Evolutionary conservation across 306 rosid genomes (phyloP).

Genomic region (Aeschynomene evenia): DNA sequence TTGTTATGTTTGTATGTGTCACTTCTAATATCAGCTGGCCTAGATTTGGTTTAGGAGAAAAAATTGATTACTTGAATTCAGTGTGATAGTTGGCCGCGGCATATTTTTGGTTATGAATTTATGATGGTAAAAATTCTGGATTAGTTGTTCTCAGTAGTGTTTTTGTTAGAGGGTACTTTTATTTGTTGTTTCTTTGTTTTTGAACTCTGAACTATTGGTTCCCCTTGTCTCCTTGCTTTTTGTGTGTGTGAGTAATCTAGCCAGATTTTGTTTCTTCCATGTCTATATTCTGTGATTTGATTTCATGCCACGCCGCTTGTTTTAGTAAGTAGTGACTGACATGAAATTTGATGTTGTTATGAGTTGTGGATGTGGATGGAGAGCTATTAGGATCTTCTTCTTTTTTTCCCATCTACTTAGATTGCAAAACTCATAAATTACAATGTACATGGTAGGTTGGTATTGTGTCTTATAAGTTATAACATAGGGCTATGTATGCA

Average conservation of each 20-base stretch:
- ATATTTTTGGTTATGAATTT: neutral
- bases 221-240: neutral
- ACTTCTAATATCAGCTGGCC: conserved; percentile 12
- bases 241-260: neutral
- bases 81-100: neutral
- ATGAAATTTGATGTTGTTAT: neutral
- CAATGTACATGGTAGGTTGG: conserved; percentile 3
- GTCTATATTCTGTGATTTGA: neutral
- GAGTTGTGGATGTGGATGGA: conserved; percentile 24
- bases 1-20: neutral
- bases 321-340: conserved; percentile 1
- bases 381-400: conserved; percentile 21
- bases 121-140: neutral
- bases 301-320: conserved; percentile 2
- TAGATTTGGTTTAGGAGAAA: conserved; percentile 20
- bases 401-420: neutral
- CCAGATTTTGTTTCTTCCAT: conserved; percentile 7
- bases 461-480: conserved; percentile 20
- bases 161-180: neutral
- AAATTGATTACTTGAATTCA: neutral
- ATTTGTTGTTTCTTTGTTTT: neutral
- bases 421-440: neutral
- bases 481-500: conserved; percentile 30
- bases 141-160: neutral
- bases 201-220: neutral